Evolutionary conservation across 768 basidiomycete species (phyloP).

Genomic region (Amanita pseudoporphyria): DNA sequence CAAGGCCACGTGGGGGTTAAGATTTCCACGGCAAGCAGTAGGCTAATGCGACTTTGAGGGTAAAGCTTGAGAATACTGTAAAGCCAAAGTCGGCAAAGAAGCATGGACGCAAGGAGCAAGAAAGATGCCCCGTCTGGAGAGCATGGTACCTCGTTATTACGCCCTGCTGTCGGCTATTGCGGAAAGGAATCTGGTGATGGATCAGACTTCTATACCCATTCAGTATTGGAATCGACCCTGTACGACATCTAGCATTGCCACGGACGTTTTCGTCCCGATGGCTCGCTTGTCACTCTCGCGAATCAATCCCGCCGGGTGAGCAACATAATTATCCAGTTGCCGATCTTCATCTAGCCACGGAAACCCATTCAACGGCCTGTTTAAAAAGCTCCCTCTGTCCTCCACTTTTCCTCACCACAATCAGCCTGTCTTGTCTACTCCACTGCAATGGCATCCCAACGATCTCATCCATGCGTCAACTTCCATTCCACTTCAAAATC

Average conservation of each 20-base stretch:
- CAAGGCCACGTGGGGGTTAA: constrained; percentile 9
- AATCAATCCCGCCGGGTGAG: constrained; percentile 19
- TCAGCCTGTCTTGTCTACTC: constrained; percentile 12
- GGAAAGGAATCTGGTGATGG: constrained; percentile 23
- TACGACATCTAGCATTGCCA: constrained; percentile 14
- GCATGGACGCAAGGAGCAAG: not conserved
- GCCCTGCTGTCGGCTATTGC: constrained; percentile 17
- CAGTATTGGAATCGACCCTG: constrained; percentile 21
- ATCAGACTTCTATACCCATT: constrained; percentile 15
- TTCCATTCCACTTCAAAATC: constrained; percentile 34
- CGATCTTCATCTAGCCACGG: constrained; percentile 35
- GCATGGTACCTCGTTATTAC: constrained; percentile 16
- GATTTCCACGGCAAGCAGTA: not conserved
- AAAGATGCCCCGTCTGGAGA: not conserved
- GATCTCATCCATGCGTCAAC: constrained; percentile 29
- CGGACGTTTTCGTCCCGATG: constrained; percentile 20
- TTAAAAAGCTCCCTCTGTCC: constrained; percentile 26
- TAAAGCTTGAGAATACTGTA: constrained; percentile 1
- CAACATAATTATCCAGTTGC: constrained; percentile 21
- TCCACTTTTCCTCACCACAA: constrained; percentile 20
- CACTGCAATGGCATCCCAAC: constrained; percentile 26
- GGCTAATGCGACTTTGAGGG: not conserved
- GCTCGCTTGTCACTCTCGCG: constrained; percentile 25
- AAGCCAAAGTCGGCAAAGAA: not conserved
- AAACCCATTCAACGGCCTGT: constrained; percentile 19